Base-by-base conservation (phyloP, 805 yeast genomes). In the Candida succiphila region DNA sequence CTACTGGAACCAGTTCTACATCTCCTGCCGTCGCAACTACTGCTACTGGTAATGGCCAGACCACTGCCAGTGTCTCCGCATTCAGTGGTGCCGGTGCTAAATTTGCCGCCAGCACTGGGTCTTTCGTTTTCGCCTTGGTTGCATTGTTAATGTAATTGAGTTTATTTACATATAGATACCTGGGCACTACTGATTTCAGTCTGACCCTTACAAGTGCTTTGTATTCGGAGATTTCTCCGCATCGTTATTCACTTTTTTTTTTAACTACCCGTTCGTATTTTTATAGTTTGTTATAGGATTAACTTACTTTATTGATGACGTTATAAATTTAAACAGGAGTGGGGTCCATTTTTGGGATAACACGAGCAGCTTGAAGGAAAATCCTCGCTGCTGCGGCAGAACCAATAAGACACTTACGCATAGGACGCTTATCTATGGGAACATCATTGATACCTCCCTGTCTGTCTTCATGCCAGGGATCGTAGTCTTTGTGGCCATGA, bases 351-450 rank as follows among this genome's bases (percentile, higher is more conserved):
- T 53, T 49, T 10, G 72, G 72, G 5, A 63, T 56, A 1, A 75
- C 57, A 43, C 85, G 60, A 6, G 78, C 84, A 26, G 76, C 77
- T 52, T 78, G 83, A 55, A 76, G 72, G 56, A 77, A 78, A 4
- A 72, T 65, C 45, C 85, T 65, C 4, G 85, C 84, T 8, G 85
- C 86, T 13, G 82, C 61, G 13, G 73, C 85, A 31, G 64, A 60
- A 4, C 78, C 79, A 59, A 79, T 77, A 45, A 79, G 58, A 17
- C 66, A 64, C 28, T 50, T 51, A 8, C 46, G 41, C 37, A 62
- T 43, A 9, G 60, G 58, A 19, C 62, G 54, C 21, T 53, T 46
- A 16, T 51, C 55, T n/a, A 48, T 37, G 1, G 44, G 40, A 13
- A 20, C 27, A 22, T 48, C 46, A 18, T 59, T 64, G 20, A 52